These are phyloP conservation scores for Pleoardoris graminearum DNA, from an alignment of 2,329 filamentous ascomycete species.

Conservation along the genomic window DNA sequence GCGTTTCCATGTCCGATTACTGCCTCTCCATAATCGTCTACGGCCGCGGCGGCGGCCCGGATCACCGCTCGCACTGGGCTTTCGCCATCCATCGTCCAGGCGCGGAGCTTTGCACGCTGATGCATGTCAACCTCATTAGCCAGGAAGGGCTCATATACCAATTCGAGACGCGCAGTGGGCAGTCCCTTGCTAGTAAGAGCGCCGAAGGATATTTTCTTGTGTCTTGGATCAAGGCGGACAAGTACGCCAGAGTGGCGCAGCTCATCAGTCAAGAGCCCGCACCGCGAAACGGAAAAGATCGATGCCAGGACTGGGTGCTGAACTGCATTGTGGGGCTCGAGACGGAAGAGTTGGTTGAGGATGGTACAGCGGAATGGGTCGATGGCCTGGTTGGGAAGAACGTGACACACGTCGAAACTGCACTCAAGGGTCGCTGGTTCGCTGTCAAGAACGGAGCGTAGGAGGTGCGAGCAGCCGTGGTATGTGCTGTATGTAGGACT, in stretches of 20 bases:
- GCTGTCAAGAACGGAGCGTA: no score
- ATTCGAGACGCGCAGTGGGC: background rate
- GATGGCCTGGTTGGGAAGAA: background rate
- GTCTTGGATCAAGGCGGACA: background rate
- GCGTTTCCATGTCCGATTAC: constrained; percentile 11
- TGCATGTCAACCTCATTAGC: background rate
- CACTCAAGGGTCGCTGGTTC: background rate
- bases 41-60: constrained; percentile 10
- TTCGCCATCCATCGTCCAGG: constrained; percentile 7
- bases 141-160: background rate
- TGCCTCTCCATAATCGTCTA: constrained; percentile 10
- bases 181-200: background rate
- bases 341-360: background rate
- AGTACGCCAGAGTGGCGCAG: background rate
- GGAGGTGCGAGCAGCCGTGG: no score
- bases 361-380: background rate
- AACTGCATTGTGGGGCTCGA: background rate
- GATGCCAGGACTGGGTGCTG: background rate
- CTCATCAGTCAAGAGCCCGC: background rate
- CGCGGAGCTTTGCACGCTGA: background rate
- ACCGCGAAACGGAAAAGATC: background rate
- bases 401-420: background rate
- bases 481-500: background rate
- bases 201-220: background rate
- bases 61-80: constrained; percentile 17